phyloP scores from a whole-genome alignment of 2,329 filamentous ascomycete species.

The Septoria linicola region DNA sequence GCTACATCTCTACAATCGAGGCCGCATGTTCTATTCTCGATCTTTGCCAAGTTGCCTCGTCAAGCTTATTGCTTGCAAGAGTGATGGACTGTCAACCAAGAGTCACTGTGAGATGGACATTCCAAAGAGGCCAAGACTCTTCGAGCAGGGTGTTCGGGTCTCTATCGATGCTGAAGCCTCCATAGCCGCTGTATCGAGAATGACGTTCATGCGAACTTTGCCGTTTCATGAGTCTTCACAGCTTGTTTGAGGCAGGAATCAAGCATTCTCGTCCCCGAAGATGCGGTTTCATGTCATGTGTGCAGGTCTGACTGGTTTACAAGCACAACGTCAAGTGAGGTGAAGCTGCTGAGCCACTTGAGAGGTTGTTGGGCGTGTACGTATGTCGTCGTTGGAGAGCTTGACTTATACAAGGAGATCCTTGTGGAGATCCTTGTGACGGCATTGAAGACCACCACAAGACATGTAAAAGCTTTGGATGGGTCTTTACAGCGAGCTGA shows the following conservation, averaged over 20 bases:
- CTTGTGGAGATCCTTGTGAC: background rate
- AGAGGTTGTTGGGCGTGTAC: conserved; percentile 3
- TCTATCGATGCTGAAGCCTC: background rate
- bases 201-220: background rate
- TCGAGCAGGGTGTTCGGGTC: background rate
- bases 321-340: conserved; percentile 1
- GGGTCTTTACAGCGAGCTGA: background rate
- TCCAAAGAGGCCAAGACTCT: too few species aligned
- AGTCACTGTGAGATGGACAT: too few species aligned
- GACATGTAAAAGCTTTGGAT: background rate
- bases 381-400: background rate
- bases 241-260: background rate
- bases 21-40: conserved; percentile 1
- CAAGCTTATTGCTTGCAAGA: conserved; percentile 5
- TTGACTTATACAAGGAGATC: background rate
- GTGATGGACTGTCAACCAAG: background rate
- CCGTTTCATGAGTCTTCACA: background rate
- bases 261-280: background rate
- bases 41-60: background rate
- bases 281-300: conserved; percentile 6
- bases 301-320: background rate
- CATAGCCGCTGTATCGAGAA: background rate
- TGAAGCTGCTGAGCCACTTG: conserved; percentile 8
- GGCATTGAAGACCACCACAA: too few species aligned
- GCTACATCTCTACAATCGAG: conserved; percentile 4